Percentiles rank a stretch among this genome's conserved stretches.
Evolutionary conservation across 495 filamentous ascomycete species (phyloP).

Genomic region (Hypomontagnella monticulosa): DNA sequence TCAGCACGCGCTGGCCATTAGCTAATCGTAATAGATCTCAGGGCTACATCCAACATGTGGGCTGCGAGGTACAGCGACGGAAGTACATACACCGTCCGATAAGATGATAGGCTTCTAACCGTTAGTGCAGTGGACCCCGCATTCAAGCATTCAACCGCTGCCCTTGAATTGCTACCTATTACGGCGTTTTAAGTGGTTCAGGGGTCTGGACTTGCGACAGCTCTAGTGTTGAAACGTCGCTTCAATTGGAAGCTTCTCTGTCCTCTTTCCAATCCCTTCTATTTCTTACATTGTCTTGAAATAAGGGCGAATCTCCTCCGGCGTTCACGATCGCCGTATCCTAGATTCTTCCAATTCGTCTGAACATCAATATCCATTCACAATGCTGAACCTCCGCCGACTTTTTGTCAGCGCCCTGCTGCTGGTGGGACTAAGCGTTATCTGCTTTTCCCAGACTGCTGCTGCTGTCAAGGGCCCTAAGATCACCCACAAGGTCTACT

Average conservation of each 20-base stretch:
- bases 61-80: no score
- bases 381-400: constrained; percentile 66
- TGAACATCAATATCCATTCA: constrained; percentile 22
- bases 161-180: constrained; percentile 3
- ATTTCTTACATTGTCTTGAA: constrained; percentile 17
- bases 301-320: constrained; percentile 18
- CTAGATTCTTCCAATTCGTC: constrained; percentile 14
- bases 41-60: no score
- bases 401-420: constrained; percentile 74
- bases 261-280: constrained; percentile 27
- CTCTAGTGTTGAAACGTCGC: constrained; percentile 35
- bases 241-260: constrained; percentile 38
- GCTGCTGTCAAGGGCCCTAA: constrained; percentile 89
- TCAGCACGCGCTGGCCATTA: constrained; percentile 10
- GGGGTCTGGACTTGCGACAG: constrained; percentile 32
- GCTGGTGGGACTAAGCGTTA: constrained; percentile 75
- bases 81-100: constrained; percentile 3
- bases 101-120: constrained; percentile 27
- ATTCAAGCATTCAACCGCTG: constrained; percentile 33
- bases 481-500: constrained; percentile 97
- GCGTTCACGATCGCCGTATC: not conserved
- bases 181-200: constrained; percentile 17
- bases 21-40: not conserved
- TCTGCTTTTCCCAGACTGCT: constrained; percentile 75
- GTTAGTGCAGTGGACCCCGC: constrained; percentile 28